phyloP scores from a whole-genome alignment of 2,329 filamentous ascomycete genomes.

The Dothidotthia symphoricarpi region DNA sequence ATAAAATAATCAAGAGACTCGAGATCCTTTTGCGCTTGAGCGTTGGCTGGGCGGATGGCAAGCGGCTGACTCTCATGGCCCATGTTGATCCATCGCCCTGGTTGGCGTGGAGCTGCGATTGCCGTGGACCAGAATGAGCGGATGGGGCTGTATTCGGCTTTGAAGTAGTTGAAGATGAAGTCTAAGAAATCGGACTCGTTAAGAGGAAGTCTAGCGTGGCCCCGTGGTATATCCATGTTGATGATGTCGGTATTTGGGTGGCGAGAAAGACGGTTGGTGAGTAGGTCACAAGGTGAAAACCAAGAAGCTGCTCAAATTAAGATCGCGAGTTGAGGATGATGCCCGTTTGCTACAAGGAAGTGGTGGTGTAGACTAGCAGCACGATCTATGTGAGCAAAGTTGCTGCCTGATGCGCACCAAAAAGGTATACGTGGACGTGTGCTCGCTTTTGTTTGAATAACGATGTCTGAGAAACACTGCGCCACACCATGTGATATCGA shows the following conservation, averaged over 20 bases:
- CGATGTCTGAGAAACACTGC: neutral
- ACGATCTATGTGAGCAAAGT: neutral
- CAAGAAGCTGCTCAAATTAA: neutral
- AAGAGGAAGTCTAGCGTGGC: slow-evolving; percentile 34
- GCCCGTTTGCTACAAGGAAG: too few species aligned
- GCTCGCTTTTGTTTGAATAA: neutral
- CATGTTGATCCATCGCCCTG: slow-evolving; percentile 34
- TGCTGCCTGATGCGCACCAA: neutral
- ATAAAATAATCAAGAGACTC: slow-evolving; percentile 36
- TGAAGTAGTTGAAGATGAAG: slow-evolving; percentile 41
- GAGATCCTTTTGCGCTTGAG: slow-evolving; percentile 39
- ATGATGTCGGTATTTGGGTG: slow-evolving; percentile 2
- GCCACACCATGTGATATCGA: too few species aligned
- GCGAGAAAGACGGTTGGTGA: slow-evolving; percentile 1
- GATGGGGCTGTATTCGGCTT: slow-evolving; percentile 40
- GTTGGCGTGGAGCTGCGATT: slow-evolving; percentile 31
- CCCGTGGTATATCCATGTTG: slow-evolving; percentile 35
- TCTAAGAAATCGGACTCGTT: slow-evolving; percentile 36
- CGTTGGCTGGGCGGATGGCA: slow-evolving; percentile 34
- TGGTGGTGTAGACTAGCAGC: too few species aligned
- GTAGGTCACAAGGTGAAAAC: slow-evolving; percentile 5
- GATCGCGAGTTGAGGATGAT: too few species aligned
- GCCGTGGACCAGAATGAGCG: slow-evolving; percentile 39
- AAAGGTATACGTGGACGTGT: too few species aligned
- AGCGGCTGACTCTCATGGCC: slow-evolving; percentile 35